Conservation (phyloP, 2,329 filamentous ascomycete species). For the Cercospora sojina region DNA sequence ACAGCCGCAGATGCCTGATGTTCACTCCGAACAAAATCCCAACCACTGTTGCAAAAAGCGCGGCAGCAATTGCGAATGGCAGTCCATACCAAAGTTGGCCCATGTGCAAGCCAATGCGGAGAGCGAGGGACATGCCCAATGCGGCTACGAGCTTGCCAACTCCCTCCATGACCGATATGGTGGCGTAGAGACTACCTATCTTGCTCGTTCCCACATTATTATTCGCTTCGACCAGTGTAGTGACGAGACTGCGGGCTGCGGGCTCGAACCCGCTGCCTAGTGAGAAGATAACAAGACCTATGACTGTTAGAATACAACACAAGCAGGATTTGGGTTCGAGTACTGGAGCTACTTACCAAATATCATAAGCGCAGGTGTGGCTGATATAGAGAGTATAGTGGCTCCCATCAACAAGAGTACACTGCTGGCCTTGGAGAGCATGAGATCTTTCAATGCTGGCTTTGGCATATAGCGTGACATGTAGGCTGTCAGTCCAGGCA, state of each 20-base stretch:
- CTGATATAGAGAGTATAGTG: neutral
- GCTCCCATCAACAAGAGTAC: neutral
- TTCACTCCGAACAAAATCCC: neutral
- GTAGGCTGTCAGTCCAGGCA: neutral
- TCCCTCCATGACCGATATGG: neutral
- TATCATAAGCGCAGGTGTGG: neutral
- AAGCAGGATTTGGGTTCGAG: neutral
- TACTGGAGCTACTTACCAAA: neutral
- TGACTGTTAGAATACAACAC: neutral
- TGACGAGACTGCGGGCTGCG: neutral
- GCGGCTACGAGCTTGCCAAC: neutral
- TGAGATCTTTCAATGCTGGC: neutral
- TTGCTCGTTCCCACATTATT: neutral
- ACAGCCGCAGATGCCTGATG: neutral
- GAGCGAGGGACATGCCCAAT: neutral
- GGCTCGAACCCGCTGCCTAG: neutral
- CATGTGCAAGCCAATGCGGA: neutral
- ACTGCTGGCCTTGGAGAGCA: neutral
- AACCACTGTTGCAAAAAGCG: neutral
- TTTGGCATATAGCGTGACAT: neutral
- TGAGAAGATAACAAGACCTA: neutral
- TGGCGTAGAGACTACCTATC: neutral
- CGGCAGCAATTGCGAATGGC: neutral
- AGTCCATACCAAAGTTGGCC: neutral
- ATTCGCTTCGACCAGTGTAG: neutral